phyloP scores from a whole-genome alignment of 495 filamentous ascomycete species.

The Neurospora discreta region DNA sequence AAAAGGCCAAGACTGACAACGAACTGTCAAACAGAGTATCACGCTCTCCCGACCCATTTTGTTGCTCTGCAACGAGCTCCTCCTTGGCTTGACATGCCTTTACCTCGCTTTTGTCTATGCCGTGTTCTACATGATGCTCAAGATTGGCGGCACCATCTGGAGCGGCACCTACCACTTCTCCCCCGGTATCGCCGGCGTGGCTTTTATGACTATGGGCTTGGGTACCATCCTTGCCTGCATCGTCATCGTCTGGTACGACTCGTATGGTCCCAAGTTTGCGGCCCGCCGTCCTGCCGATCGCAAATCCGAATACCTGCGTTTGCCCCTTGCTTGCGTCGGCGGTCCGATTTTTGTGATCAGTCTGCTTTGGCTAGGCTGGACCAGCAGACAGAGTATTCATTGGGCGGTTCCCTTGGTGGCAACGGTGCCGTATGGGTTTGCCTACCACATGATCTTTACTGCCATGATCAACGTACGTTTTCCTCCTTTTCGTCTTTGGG shows the following conservation, averaged over 20 bases:
- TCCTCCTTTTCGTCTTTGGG: too few species aligned
- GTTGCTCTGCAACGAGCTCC: constrained; percentile 47
- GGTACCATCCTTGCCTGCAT: constrained; percentile 40
- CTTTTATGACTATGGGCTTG: constrained; percentile 29
- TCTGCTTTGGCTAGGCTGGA: constrained; percentile 62
- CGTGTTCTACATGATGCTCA: constrained; percentile 57
- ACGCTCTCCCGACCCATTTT: constrained; percentile 35
- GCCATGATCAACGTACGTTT: constrained; percentile 42
- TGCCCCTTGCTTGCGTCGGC: constrained; percentile 51
- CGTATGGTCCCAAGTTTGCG: constrained; percentile 12
- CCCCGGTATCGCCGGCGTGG: constrained; percentile 21
- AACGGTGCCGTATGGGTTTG: constrained; percentile 52
- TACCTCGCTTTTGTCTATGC: constrained; percentile 55
- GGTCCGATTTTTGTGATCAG: constrained; percentile 47
- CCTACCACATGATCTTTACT: constrained; percentile 54
- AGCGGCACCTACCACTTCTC: constrained; percentile 30
- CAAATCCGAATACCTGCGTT: constrained; percentile 45
- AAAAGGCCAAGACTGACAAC: not conserved
- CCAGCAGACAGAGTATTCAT: constrained; percentile 40
- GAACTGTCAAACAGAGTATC: constrained; percentile 6
- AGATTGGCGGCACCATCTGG: constrained; percentile 50
- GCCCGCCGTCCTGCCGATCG: constrained; percentile 10
- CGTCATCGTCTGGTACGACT: constrained; percentile 30
- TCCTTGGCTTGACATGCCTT: constrained; percentile 50
- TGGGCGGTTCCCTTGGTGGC: constrained; percentile 51